These are phyloP conservation scores for Apostasia shenzhenica DNA, from an alignment of 106 monocot genomes.

Conservation along the genomic window DNA sequence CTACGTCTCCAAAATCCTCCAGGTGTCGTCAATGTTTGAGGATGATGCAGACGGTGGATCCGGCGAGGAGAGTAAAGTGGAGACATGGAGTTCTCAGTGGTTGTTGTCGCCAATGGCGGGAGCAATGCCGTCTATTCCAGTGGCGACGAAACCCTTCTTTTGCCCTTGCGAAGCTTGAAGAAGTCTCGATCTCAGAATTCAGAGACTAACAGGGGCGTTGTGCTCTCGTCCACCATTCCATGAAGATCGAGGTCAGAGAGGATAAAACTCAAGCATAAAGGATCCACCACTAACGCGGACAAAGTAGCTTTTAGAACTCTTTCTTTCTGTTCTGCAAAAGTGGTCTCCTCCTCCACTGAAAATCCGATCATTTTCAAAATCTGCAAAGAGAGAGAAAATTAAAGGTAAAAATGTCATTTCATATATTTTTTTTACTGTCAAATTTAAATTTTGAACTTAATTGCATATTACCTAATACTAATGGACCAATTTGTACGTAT, in stretches of 20 bases:
- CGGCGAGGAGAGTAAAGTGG: background rate
- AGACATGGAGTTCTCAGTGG: slow-evolving; percentile 11
- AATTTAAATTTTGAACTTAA: too few relatives aligned
- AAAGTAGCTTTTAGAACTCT: too few relatives aligned
- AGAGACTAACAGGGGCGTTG: background rate
- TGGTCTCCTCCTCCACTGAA: too few relatives aligned
- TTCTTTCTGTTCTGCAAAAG: too few relatives aligned
- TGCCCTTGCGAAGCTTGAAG: slow-evolving; percentile 11
- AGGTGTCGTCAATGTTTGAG: slow-evolving; percentile 4
- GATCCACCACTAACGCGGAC: background rate
- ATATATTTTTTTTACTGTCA: too few relatives aligned
- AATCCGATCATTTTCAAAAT: too few relatives aligned
- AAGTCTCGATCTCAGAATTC: background rate
- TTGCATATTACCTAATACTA: too few relatives aligned
- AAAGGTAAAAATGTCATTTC: too few relatives aligned
- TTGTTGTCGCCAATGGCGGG: slow-evolving; percentile 7
- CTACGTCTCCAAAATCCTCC: slow-evolving; percentile 14
- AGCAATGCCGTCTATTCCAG: background rate
- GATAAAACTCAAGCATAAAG: background rate
- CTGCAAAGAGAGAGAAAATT: too few relatives aligned
- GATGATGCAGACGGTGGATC: slow-evolving; percentile 3
- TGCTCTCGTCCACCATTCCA: slow-evolving; percentile 14
- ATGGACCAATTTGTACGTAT: too few relatives aligned
- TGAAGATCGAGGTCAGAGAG: slow-evolving; percentile 1
- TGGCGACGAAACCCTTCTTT: background rate